Evolutionary conservation across 306 rosid genomes (phyloP).

Genomic region (Corylus americana): DNA sequence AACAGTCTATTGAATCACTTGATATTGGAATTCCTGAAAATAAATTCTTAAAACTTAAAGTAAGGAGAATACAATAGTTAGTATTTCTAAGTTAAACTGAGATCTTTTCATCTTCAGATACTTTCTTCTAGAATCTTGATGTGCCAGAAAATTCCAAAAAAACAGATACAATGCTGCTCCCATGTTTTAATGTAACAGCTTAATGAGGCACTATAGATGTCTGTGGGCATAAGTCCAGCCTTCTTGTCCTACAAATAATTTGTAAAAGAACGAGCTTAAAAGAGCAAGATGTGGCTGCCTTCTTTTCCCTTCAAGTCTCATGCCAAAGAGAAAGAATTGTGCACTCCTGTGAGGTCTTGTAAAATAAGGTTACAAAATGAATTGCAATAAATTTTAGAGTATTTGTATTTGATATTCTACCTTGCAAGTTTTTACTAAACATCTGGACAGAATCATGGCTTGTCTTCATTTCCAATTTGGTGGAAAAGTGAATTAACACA

Average conservation of each 20-base stretch:
- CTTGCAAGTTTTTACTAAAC: background rate
- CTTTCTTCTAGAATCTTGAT: slow-evolving; percentile 45
- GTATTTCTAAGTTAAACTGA: no score
- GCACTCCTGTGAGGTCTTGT: background rate
- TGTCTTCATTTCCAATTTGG: background rate
- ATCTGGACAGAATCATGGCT: background rate
- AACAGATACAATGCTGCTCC: slow-evolving; percentile 32
- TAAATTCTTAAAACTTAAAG: slow-evolving; percentile 26
- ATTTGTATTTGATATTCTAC: background rate
- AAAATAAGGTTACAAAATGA: background rate
- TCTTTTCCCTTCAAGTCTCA: background rate
- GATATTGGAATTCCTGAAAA: slow-evolving; percentile 30
- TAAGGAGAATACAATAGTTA: slow-evolving; percentile 33
- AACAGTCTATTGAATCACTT: slow-evolving; percentile 7
- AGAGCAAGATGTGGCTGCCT: background rate
- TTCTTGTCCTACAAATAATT: slow-evolving; percentile 36
- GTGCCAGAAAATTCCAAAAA: slow-evolving; percentile 49
- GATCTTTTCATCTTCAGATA: slow-evolving; percentile 47
- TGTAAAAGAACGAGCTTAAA: slow-evolving; percentile 27
- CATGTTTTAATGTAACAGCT: slow-evolving; percentile 45
- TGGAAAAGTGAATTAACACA: slow-evolving; percentile 27
- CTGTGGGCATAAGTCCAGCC: slow-evolving; percentile 43
- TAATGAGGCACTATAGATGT: slow-evolving; percentile 52
- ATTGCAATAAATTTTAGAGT: background rate
- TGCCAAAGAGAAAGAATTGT: background rate